Evolutionary conservation across 1,139 yeast species (phyloP), one percentile per base, ranked within the genome.

Genomic region (Diutina rugosa): DNA sequence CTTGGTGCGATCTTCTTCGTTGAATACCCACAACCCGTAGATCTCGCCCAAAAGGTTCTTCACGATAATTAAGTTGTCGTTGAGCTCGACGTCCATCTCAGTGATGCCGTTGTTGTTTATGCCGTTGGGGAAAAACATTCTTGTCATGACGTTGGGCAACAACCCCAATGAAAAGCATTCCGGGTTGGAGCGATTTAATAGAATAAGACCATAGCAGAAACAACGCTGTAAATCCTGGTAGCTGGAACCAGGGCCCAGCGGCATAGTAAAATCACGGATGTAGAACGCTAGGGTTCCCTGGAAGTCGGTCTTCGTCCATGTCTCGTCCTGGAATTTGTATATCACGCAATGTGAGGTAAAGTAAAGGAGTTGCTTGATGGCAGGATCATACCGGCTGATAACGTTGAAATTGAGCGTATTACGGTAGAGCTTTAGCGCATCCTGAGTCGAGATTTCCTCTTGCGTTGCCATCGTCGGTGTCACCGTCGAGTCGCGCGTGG

Each of bases 11-110:
- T 90, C 97, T 4, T 77, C 80, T 57, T 83, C 87, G 59, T 87
- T 84, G 66, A 87, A 90, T 28, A 90, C 78, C 97, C 97, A 91
- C 57, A 91, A 74, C 1, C 98, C 97, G 67, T 82, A 90, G 57
- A 90, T 87, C 55, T 85, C 90, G 12, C 90, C 95, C 57, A 83
- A 75, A 51, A 86, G 72, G 61, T 85, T 86, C 67, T 87, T 87
- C 35, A 90, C 81, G 65, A 91, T 90, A 56, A 91, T 82, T 64
- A 90, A 78, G 55, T 87, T 87, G 61, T 86, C 95, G 63, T 87
- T 87, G 60, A 85, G 76, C 62, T 88, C 95, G 48, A 86, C 86
- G 57, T 85, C 87, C 82, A 90, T 82, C 56, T 69, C 72, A 56
- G 64, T 61, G 46, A 81, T 79, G 5, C 79, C 72, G 47, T 76